phyloP scores from a whole-genome alignment of 2,329 filamentous ascomycete species.

The Alternaria incomplexa region DNA sequence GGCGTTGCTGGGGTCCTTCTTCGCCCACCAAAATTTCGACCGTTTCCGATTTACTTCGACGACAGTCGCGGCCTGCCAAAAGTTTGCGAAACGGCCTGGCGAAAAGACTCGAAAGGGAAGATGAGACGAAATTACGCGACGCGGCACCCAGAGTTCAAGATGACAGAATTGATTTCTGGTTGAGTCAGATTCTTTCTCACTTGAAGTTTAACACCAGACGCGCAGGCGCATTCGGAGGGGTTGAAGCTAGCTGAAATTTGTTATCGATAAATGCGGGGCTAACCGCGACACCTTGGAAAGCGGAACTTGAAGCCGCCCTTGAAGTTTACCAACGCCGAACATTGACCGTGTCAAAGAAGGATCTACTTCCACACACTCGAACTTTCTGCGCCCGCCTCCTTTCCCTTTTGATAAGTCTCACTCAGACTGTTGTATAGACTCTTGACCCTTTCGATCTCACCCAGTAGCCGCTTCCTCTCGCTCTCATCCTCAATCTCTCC shows the following conservation, averaged over 20 bases:
- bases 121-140: not conserved
- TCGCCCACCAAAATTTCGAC: not conserved
- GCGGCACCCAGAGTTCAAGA: too few relatives aligned
- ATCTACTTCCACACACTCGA: conserved; percentile 25
- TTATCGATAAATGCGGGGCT: conserved; percentile 34
- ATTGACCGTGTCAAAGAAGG: not conserved
- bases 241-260: conserved; percentile 14
- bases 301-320: not conserved
- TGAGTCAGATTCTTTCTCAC: not conserved
- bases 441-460: conserved; percentile 59
- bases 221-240: conserved; percentile 8
- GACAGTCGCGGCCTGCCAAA: not conserved
- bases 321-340: not conserved
- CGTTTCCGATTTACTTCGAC: not conserved
- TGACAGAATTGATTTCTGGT: not conserved
- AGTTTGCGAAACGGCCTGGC: not conserved
- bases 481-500: conserved; percentile 22
- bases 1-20: not conserved
- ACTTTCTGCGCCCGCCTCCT: conserved; percentile 13
- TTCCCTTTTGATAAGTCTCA: conserved; percentile 24
- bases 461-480: conserved; percentile 17
- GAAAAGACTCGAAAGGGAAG: not conserved
- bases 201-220: not conserved
- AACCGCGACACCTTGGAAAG: not conserved
- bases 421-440: conserved; percentile 34